phyloP scores from a whole-genome alignment of 495 filamentous ascomycete species.

The Penicillium maclennaniae region DNA sequence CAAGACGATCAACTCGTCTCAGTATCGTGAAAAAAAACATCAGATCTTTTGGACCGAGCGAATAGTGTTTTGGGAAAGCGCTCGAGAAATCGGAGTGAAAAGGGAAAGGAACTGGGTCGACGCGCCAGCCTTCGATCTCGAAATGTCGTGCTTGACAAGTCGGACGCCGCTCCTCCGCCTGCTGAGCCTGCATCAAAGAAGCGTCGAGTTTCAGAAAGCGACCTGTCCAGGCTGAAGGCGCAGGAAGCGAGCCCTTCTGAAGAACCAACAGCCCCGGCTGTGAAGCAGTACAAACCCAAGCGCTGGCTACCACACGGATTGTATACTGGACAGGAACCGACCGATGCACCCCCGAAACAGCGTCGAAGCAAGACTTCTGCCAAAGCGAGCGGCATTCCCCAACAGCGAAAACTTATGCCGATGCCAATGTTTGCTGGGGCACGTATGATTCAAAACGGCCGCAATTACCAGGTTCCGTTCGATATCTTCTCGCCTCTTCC shows the following conservation, averaged over 20 bases:
- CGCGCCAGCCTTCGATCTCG: constrained; percentile 41
- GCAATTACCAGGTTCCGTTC: constrained; percentile 85
- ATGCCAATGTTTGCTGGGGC: constrained; percentile 65
- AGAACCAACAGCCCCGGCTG: constrained; percentile 34
- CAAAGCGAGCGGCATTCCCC: constrained; percentile 39
- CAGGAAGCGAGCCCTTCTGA: constrained; percentile 32
- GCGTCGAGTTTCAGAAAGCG: constrained; percentile 47
- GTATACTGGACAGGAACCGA: constrained; percentile 80
- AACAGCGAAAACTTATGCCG: constrained; percentile 50
- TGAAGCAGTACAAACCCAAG: constrained; percentile 48
- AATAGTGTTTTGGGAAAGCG: constrained; percentile 54
- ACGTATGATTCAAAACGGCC: constrained; percentile 56
- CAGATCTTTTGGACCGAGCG: constrained; percentile 40
- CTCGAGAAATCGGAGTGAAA: constrained; percentile 40
- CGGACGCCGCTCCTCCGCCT: constrained; percentile 21
- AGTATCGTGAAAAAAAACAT: constrained; percentile 42
- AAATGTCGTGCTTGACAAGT: constrained; percentile 28
- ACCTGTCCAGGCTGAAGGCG: constrained; percentile 41
- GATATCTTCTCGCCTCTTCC: constrained; percentile 84
- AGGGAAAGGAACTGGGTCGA: constrained; percentile 39
- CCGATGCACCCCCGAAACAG: constrained; percentile 61
- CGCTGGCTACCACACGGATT: constrained; percentile 76
- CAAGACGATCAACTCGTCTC: constrained; percentile 40
- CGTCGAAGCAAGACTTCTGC: constrained; percentile 52
- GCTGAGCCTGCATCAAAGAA: constrained; percentile 43